Evolutionary conservation across 2,329 filamentous ascomycete species (phyloP), one percentile per base, ranked within the genome.

Genomic region (Sordariomycetes sp.): DNA sequence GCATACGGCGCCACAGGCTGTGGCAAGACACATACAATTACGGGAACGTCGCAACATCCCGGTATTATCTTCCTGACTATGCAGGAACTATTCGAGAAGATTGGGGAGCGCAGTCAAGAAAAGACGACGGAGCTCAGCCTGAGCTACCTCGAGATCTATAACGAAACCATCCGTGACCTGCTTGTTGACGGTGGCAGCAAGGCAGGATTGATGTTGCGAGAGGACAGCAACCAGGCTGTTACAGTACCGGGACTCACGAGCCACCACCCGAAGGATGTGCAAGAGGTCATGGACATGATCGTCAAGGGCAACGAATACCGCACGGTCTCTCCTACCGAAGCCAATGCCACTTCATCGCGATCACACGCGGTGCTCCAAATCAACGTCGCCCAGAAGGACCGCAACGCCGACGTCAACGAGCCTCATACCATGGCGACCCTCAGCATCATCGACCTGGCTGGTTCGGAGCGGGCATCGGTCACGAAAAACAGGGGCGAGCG

Each of bases 251-350:
- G 90, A 0, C 68, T 98, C 29, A 92, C 87, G 3, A 95, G 87
- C 49, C 87, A 95, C 53, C 83, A 84, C 44, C 92, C 92, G 3
- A 81, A 82, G 46, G 86, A 90, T 52, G 92, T 96, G 11, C 78
- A 93, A 52, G 82, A 98, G 59, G 92, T 98, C 49, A 98, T 98
- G 92, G 90, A 98, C 51, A 95, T 98, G 75, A 95, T 98, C 52
- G 82, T 98, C 36, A 77, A 80, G 53, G 92, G 92, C 42, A 98
- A 98, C 58, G 85, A 93, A 47, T 86, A 82, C 58, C 81, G 92
- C 29, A 98, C 92, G 4, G 92, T 96, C 56, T 96, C 92, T 0
- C 90, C 92, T 1, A 98, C 92, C 7, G 88, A 90, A 61, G 92
- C 92, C 46, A 98, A 98, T 54, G 90, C 92, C 14, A 95, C 92